Base-by-base conservation (phyloP, 768 basidiomycete species). In the Dendrothele bispora region DNA sequence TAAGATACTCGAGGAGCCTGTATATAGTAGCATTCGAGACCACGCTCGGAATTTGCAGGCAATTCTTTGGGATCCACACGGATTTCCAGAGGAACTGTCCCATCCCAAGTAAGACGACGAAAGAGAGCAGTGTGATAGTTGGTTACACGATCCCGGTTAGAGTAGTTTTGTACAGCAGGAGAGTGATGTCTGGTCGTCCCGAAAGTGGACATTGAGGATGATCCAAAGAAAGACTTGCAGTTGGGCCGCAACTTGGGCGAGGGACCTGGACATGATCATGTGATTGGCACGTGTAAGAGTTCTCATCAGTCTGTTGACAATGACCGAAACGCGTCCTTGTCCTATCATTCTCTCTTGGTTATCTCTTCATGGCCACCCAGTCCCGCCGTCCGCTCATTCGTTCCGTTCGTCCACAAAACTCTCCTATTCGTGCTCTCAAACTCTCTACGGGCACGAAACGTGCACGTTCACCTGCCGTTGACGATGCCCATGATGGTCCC, bases 1-100 rank as follows among this genome's bases (percentile, higher is more conserved):
- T 98, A 99, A 68, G 85, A 86, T 60, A 98, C 87, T 45, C 97
- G 79, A 28, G 95, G 89, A 5, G 91, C 95, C 66, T 91, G 89
- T 43, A 91, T 72, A 68, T 85, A 97, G 69, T 94, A 95, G 61
- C 84, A 87, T 66, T 95, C 93, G 29, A 92, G 78, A 18, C 86
- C 87, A 46, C 91, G 83, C 72, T 95, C 90, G 49, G 88, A 89
- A 64, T 89, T 91, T 36, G 91, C 87, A 26, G 93, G 91, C 7
- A 94, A 82, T 62, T 93, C 91, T 60, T 90, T 89, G 34, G 88
- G 79, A 66, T 91, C 91, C 53, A 95, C 84, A 51, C 88, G 85
- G 61, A 97, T 82, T 72, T 93, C 88, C 39, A 98, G 73, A 15
- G 93, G 90, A 15, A 97, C 84, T 0, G 89, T 87, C 7, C 91